Base-by-base conservation (phyloP, 164 flowering plant species). In the Macadamia tetraphylla region DNA sequence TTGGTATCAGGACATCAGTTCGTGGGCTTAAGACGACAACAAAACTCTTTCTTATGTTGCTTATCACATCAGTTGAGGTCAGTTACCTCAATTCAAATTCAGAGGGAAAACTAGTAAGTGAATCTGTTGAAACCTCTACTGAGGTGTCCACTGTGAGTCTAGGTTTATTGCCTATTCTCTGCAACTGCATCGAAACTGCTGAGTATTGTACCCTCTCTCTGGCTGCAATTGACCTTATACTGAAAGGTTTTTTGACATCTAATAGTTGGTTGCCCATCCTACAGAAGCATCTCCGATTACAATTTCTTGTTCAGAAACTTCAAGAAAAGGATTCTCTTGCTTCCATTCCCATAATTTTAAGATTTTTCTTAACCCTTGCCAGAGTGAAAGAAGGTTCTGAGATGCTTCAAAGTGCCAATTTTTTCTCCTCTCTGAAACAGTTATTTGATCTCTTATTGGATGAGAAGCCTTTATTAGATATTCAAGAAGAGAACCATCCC, bases 181-280 rank as follows among this genome's bases (percentile, higher is more conserved):
- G 97, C 76, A 77, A 76, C 69, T 81, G 73, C 69, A 68, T 78
- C 67, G 77, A 79, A 31, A 74, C 67, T 40, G 64, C 77, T 31
- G 90, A 90, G 69, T 80, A 78, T 69, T 82, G 78, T 64, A 73
- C 80, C 67, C 84, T 94, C 71, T 80, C 95, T 59, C 65, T 92
- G 73, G 74, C 91, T 63, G 64, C 80, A 49, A 75, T 84, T 62
- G 94, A 92, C 73, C 59, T 82, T 9, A 78, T 88, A 74, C 76
- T 87, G 46, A 84, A 75, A 78, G 70, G 75, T 52, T 85, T 85
- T 63, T 74, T 81, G 77, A 78, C 85, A 51, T 80, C 89, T 15
- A 70, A 65, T 35, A 82, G 94, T 13, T 92, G 99, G 99, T 80
- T 90, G 69, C 97, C 97, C 14, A 68, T 94, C 67, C 71, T 94